Conservation (phyloP, 2,329 filamentous ascomycete genomes). For the Trichoderma guizhouense region DNA sequence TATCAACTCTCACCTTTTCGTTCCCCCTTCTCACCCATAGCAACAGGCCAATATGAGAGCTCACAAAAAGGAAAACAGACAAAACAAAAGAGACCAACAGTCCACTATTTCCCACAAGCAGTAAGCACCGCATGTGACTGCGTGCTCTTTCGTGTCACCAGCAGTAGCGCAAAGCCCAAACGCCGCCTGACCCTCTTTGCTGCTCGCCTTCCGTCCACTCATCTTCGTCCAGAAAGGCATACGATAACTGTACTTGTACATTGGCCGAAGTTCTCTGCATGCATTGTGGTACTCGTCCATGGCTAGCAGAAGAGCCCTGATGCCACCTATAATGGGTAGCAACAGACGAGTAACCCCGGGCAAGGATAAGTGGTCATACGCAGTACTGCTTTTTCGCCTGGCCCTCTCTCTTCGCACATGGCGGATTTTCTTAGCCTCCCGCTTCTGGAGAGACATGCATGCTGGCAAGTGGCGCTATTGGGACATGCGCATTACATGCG, state of each 20-base stretch:
- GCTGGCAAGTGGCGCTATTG: background rate
- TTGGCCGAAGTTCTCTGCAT: conserved; percentile 14
- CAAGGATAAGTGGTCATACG: background rate
- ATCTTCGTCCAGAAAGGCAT: background rate
- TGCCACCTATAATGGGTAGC: background rate
- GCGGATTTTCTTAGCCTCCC: background rate
- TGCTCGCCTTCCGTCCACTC: background rate
- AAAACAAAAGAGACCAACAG: background rate
- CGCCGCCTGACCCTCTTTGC: conserved; percentile 15
- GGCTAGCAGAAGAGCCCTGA: background rate
- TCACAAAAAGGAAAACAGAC: background rate
- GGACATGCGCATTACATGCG: conserved; percentile 7
- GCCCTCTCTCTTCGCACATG: background rate
- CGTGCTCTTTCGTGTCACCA: conserved; percentile 16
- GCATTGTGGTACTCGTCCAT: background rate
- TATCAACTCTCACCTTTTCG: conserved; percentile 2
- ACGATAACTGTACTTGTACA: background rate
- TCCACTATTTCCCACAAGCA: conserved; percentile 14
- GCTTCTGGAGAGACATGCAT: conserved; percentile 15
- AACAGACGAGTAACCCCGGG: background rate
- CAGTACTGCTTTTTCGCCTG: background rate
- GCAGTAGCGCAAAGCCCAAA: conserved; percentile 15
- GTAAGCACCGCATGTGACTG: conserved; percentile 18
- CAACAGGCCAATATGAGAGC: conserved; percentile 8
- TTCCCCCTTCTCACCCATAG: background rate